Evolutionary conservation across 148 eudicot genomes (phyloP), one percentile per base, ranked within the genome.

Genomic region (Persicaria tinctoria): DNA sequence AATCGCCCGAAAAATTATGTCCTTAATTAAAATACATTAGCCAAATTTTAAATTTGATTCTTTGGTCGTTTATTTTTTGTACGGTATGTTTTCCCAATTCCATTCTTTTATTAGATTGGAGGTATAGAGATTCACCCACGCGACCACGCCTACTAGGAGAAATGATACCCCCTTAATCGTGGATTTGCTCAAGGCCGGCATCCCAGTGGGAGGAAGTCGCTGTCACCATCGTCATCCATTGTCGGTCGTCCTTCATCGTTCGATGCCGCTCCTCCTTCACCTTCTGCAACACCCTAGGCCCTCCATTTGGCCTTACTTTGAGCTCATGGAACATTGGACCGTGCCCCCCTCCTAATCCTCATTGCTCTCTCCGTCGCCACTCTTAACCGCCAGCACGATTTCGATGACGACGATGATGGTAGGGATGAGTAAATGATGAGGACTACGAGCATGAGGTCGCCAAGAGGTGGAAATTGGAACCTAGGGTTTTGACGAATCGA

Each of bases 171-270:
- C 4, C 66, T 74, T 47, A 54, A 74, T 17, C 63, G 76, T 48
- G 76, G 76, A 12, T 91, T 91, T 82, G 72, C 87, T 92, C 74
- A 88, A 82, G 69, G 84, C 97, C 69, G 27, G 27, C 27, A 23
- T 74, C 70, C 69, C 91, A 90, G 5, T 90, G 97, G 97, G 93
- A 92, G 46, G 89, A 87, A 75, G 88, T 92, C 27, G 82, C 93
- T 62, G 48, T 81, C 75, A 79, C 93, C 73, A 82, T 90, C 74
- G 89, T 90, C 70, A 86, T 85, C 53, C 27, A 1, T 1, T 23
- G 27, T 23, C 27, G 27, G 27, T 23, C 27, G 27, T 23, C 27
- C 27, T 23, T 23, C 27, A 23, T 1, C 27, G 27, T 23, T 23
- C 91, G 84, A 49, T 86, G 89, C 81, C 45, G 46, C 45, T 80